Base-by-base conservation (phyloP, 225 moss, liverwort and hornwort species). In the Takakia lepidozioides region DNA sequence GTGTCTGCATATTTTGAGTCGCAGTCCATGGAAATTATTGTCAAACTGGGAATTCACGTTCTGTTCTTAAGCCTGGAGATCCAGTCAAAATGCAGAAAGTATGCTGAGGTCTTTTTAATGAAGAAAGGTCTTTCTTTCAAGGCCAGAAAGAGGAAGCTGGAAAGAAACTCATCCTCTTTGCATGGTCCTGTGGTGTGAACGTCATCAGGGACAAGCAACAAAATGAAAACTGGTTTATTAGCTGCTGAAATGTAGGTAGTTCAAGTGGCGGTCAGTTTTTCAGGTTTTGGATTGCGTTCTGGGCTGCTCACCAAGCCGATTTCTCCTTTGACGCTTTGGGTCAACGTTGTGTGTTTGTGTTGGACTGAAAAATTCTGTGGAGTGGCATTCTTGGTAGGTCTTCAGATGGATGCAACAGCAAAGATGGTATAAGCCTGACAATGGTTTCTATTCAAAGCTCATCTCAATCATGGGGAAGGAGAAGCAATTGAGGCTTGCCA, bases 401-500 rank as follows among this genome's bases (percentile, higher is more conserved):
- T 95, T 95, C 34, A 76, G 93, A 63, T 95, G 93, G 93, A 85
- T 95, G 56, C 93, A 95, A 49, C 51, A 46, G 28, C 89, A 95
- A 65, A 80, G 67, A 43, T 95, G 86, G 86, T 90, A 84, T 56
- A 95, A 73, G 53, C 64, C 77, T 32, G 93, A 89, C 59, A 69
- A 71, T 25, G 90, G 89, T 27, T 95, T 82, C 59, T 95, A 82
- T 54, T 69, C 93, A 8, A 95, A 95, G 69, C 72, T 95, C 22
- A 90, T 95, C 27, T 78, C 82, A 46, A 89, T 95, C 34, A 82
- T 87, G 87, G 93, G 89, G 29, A 95, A 78, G 75, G 80, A 90
- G 48, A 65, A 69, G 57, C 86, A 80, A 54, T 70, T 84, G 30
- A 73, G 90, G 52, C 56, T 82, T 61, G 90, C 93, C 4, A 67